Conservation (phyloP, 225 moss, liverwort and hornwort genomes). For the Takakia lepidozioides region DNA sequence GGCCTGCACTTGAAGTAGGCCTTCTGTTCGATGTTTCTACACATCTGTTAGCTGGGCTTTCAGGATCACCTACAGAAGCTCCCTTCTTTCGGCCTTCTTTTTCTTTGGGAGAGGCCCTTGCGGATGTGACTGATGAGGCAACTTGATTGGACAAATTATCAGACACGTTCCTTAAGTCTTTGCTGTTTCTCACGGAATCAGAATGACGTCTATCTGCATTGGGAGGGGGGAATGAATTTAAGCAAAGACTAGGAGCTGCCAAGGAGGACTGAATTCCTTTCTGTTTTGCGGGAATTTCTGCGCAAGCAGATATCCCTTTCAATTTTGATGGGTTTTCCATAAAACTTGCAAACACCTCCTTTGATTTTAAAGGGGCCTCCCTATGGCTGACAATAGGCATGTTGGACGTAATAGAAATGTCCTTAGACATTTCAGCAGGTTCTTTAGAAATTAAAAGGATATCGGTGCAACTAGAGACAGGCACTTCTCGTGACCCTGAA, state of each 20-base stretch:
- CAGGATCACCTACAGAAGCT: conserved; percentile 6
- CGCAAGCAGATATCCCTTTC: conserved; percentile 15
- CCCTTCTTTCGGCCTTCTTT: conserved; percentile 15
- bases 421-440: conserved; percentile 10
- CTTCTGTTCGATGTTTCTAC: conserved; percentile 13
- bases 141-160: conserved; percentile 4
- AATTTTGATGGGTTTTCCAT: conserved; percentile 20
- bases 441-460: conserved; percentile 18
- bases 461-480: conserved; percentile 14
- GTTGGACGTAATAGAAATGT: conserved; percentile 20
- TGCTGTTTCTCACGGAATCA: not conserved
- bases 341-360: conserved; percentile 11
- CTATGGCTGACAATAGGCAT: no score
- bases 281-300: conserved; percentile 12
- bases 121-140: not conserved
- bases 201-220: conserved; percentile 26
- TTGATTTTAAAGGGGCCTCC: conserved; percentile 20
- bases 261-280: conserved; percentile 11
- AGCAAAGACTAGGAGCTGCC: conserved; percentile 16
- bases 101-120: conserved; percentile 5
- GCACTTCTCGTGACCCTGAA: not conserved
- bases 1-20: conserved; percentile 8
- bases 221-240: conserved; percentile 21
- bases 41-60: conserved; percentile 20
- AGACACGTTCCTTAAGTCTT: conserved; percentile 9